Evolutionary conservation across 176 grass and related monocot species (phyloP).

Genomic region (Raddia guianensis): DNA sequence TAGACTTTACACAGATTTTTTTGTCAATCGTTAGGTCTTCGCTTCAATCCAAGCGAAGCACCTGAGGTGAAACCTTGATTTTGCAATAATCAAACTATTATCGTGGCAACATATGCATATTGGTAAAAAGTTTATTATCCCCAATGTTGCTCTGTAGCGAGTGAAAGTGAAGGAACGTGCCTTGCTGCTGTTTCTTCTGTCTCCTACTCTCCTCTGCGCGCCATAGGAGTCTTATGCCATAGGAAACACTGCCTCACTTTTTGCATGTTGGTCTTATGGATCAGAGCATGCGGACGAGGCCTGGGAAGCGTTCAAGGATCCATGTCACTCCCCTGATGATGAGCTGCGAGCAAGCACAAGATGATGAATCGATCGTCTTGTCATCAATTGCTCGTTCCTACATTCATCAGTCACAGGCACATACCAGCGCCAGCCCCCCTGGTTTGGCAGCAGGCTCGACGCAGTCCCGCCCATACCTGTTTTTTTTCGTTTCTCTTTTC

Average conservation of each 20-base stretch:
- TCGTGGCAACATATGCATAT: not conserved
- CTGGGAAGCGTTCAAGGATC: constrained; percentile 71
- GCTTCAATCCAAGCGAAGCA: constrained; percentile 9
- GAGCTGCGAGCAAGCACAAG: constrained; percentile 33
- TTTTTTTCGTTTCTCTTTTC: too few relatives aligned
- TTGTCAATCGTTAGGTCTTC: constrained; percentile 15
- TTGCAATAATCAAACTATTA: constrained; percentile 26
- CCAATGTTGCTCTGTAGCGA: not conserved
- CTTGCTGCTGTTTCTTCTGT: too few relatives aligned
- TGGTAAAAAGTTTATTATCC: not conserved
- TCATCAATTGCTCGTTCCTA: too few relatives aligned
- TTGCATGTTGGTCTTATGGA: too few relatives aligned
- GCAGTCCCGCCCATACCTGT: constrained; percentile 85
- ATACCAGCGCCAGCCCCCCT: constrained; percentile 71
- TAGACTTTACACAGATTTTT: constrained; percentile 20
- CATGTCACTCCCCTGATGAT: constrained; percentile 74
- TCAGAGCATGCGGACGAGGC: constrained; percentile 50
- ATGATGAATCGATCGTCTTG: too few relatives aligned
- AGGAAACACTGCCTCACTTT: too few relatives aligned
- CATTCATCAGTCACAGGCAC: not conserved
- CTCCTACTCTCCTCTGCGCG: too few relatives aligned
- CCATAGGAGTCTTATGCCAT: too few relatives aligned
- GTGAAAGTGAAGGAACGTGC: not conserved
- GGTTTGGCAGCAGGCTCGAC: constrained; percentile 91
- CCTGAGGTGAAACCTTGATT: constrained; percentile 22